These are phyloP conservation scores for Zymoseptoria ardabiliae DNA, from an alignment of 2,329 filamentous ascomycete genomes.

Conservation along the genomic window DNA sequence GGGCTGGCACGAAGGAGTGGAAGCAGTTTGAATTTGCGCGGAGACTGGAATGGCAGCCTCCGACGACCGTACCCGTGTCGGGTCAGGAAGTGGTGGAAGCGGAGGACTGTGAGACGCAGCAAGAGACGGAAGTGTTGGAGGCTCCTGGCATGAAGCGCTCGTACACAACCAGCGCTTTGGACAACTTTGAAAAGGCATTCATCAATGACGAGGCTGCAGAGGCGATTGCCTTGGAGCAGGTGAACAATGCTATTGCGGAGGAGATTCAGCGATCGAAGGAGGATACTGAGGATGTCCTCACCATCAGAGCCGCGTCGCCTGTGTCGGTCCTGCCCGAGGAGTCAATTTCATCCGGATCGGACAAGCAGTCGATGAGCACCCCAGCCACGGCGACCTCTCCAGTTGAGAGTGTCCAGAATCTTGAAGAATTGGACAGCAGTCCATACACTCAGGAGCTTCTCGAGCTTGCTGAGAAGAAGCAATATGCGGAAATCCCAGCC, in stretches of 20 bases:
- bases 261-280: conserved; percentile 61
- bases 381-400: conserved; percentile 24
- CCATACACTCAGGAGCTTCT: conserved; percentile 72
- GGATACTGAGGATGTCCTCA: conserved; percentile 33
- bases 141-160: conserved; percentile 38
- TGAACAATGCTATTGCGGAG: conserved; percentile 75
- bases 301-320: conserved; percentile 13
- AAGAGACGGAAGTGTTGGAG: conserved; percentile 13
- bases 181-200: conserved; percentile 51
- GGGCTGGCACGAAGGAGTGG: conserved; percentile 73
- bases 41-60: conserved; percentile 78
- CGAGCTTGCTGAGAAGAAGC: conserved; percentile 61
- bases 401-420: conserved; percentile 12
- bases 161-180: conserved; percentile 49
- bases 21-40: conserved; percentile 84
- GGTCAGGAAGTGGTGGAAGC: conserved; percentile 30
- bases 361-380: conserved; percentile 15
- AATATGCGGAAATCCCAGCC: conserved; percentile 80
- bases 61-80: conserved; percentile 32
- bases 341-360: conserved; percentile 9
- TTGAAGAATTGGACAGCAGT: conserved; percentile 46
- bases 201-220: conserved; percentile 42
- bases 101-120: conserved; percentile 33
- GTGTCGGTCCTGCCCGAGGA: conserved; percentile 8
- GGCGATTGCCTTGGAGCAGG: conserved; percentile 62